phyloP scores from a whole-genome alignment of 2,329 filamentous ascomycete species.

The Fusarium setosum region DNA sequence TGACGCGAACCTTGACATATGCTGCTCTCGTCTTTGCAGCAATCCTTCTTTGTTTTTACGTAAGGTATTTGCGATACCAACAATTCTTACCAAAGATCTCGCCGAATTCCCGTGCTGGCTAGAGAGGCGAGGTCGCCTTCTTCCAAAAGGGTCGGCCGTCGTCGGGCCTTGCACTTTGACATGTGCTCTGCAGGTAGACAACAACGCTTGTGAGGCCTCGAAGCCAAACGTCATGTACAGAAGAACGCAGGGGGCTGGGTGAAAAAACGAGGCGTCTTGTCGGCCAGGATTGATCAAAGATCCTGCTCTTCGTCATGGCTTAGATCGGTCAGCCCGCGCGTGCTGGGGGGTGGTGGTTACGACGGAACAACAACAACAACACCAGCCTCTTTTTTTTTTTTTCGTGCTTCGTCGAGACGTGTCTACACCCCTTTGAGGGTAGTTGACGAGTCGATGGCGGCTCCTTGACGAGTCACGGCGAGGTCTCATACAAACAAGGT shows the following conservation, averaged over 20 bases:
- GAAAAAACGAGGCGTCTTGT: background rate
- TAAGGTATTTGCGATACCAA: no score
- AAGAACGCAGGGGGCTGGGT: conserved; percentile 20
- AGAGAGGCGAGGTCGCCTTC: no score
- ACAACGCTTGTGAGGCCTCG: background rate
- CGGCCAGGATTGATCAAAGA: conserved; percentile 11
- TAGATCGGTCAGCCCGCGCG: conserved; percentile 14
- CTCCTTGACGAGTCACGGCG: no score
- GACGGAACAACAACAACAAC: no score
- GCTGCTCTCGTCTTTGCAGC: no score
- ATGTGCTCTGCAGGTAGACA: no score
- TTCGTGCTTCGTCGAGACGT: background rate
- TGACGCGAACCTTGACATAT: background rate
- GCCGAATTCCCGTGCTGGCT: background rate
- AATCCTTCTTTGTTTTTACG: no score
- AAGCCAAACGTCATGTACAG: background rate
- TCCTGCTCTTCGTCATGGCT: background rate
- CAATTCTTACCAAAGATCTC: no score
- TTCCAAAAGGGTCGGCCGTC: background rate
- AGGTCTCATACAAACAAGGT: no score
- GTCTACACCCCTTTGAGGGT: background rate
- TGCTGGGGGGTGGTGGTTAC: background rate
- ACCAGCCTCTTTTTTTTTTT: conserved; percentile 9
- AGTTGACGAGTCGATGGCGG: no score
- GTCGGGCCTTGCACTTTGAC: background rate